Conservation (phyloP, 176 grass and related monocot species). For the Pontederia paniculata region DNA sequence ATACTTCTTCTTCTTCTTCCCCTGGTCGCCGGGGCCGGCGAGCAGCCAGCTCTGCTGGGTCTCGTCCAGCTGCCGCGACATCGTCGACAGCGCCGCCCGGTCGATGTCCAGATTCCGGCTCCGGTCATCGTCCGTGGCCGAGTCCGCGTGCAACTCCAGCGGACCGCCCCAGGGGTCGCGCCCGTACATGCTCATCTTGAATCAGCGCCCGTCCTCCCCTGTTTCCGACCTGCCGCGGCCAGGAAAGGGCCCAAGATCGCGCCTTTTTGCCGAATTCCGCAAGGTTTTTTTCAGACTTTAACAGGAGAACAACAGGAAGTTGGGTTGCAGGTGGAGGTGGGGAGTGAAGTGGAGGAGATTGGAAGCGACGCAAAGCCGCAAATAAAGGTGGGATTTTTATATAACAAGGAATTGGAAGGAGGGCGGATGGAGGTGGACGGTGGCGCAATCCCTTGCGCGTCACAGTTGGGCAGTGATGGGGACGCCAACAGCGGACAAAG, state of each 20-base stretch:
- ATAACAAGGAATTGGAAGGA: no score
- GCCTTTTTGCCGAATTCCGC: neutral
- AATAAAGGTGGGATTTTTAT: no score
- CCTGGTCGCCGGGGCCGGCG: slow-evolving; percentile 68
- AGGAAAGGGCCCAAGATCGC: neutral
- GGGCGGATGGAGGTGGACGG: no score
- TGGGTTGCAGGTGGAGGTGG: neutral
- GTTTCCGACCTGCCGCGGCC: neutral
- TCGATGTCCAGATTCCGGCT: slow-evolving; percentile 90
- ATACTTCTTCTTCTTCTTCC: slow-evolving; percentile 70
- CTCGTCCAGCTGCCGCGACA: slow-evolving; percentile 64
- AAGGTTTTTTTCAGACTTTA: neutral
- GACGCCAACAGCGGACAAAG: no score
- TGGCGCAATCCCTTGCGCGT: no score
- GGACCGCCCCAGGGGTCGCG: slow-evolving; percentile 90
- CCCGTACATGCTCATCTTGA: slow-evolving; percentile 83
- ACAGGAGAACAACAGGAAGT: neutral
- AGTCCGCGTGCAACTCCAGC: slow-evolving; percentile 67
- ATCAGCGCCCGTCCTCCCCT: neutral
- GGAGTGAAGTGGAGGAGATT: neutral
- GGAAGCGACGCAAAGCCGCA: neutral
- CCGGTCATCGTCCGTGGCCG: slow-evolving; percentile 88
- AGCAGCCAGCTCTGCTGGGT: slow-evolving; percentile 98
- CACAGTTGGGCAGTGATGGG: no score
- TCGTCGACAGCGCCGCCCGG: slow-evolving; percentile 42